A percentile compares a stretch with the other conserved stretches of the same genome.
phyloP scores from a whole-genome alignment of 2,329 filamentous ascomycete genomes.

The Aureobasidium uvarum region DNA sequence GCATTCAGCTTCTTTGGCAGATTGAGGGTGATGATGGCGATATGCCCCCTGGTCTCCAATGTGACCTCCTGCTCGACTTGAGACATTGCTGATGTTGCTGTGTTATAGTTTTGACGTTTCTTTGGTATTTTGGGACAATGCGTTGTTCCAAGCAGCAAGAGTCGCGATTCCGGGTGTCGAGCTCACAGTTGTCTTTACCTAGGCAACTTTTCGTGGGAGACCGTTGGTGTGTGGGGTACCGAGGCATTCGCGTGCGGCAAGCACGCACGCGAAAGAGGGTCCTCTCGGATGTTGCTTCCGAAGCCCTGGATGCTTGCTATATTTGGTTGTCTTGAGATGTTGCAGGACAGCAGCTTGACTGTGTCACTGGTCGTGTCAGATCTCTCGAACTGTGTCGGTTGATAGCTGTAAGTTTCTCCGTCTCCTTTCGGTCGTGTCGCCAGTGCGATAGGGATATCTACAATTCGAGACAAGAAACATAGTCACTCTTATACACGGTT shows the following conservation, averaged over 20 bases:
- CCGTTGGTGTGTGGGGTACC: slow-evolving; percentile 18
- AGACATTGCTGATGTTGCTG: slow-evolving; percentile 9
- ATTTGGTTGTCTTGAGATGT: background rate
- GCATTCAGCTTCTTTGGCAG: slow-evolving; percentile 86
- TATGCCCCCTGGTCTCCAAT: slow-evolving; percentile 63
- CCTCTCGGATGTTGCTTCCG: background rate
- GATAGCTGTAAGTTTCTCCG: no score
- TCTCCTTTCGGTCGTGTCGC: no score
- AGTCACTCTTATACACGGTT: no score
- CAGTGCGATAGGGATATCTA: no score
- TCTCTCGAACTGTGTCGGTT: no score
- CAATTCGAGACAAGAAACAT: no score
- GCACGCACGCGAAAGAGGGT: background rate
- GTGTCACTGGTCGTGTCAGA: background rate
- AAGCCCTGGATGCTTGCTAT: background rate
- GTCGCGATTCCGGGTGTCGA: background rate
- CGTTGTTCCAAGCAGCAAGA: background rate
- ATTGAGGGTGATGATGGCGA: slow-evolving; percentile 84
- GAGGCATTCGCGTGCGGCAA: background rate
- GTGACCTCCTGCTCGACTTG: slow-evolving; percentile 50
- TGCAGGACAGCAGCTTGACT: no score
- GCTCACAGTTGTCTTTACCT: background rate
- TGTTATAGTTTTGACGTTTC: background rate
- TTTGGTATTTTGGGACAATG: background rate
- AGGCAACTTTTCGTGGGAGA: slow-evolving; percentile 1